Evolutionary conservation across 345 rosid species (phyloP), one percentile per base, ranked within the genome.

Genomic region (Turnera subulata): DNA sequence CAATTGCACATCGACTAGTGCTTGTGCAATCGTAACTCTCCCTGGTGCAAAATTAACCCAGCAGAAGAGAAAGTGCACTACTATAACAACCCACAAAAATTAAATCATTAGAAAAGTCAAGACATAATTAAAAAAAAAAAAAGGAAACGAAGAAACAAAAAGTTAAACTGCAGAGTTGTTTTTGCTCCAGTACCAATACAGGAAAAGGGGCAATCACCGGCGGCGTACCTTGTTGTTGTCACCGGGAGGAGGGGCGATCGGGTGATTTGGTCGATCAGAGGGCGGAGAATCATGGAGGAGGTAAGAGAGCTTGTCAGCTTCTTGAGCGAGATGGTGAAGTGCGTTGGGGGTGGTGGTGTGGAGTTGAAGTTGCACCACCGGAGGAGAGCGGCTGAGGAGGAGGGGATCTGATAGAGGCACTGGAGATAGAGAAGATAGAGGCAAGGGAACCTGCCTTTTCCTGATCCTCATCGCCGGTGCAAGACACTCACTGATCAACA

Each of bases 401-500:
- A 71, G 73, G 88, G 83, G 95, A 89, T 87, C 95, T 82, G 93
- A 80, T 46, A 84, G 66, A 52, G 89, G 90, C 7, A 82, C 70
- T 22, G 92, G 95, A 45, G 85, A 81, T 4, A 85, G 82, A 43
- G 95, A 79, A 10, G 95, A 80, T 37, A 86, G 78, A 33, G 98
- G 84, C 13, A 84, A 74, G 23, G 86, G 94, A 13, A 66, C 85
- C 69, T 75, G 79, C 68, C 99, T 80, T 73, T 89, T 93, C 58
- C 99, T 83, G 84, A 89, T 89, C 88, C 99, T 93, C 99, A 93
- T 93, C 63, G n/a, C n/a, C n/a, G 68, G 59, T 65, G 74, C 64
- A 64, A 67, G 51, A 44, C 8, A 38, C 50, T 40, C 33, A 16
- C 43, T 4, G 32, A 29, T n/a, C 25, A 48, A 47, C 18, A 46